phyloP scores from a whole-genome alignment of 1,139 yeast genomes.

The Geotrichum histeridarum region DNA sequence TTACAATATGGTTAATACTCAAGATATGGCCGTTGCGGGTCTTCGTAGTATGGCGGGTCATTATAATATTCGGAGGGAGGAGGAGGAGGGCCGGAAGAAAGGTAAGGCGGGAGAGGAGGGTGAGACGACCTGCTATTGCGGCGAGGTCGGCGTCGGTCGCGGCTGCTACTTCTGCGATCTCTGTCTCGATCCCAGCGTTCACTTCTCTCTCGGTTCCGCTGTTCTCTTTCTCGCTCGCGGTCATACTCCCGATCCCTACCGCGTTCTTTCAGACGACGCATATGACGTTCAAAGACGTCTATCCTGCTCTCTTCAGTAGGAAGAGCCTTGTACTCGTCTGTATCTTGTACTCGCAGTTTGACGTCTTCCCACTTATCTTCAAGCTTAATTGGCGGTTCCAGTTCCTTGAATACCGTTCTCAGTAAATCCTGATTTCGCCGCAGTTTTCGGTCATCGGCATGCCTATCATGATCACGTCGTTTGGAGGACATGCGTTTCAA shows the following conservation, averaged over 20 bases:
- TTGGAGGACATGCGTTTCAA: conserved; percentile 14
- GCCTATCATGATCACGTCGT: conserved; percentile 33
- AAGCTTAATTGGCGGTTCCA: conserved; percentile 33
- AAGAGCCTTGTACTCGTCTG: conserved; percentile 39
- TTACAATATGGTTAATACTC: conserved; percentile 24
- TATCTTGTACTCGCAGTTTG: conserved; percentile 32
- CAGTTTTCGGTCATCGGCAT: conserved; percentile 35
- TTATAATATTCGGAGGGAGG: conserved; percentile 19
- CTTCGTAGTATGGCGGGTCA: conserved; percentile 22
- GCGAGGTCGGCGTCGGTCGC: conserved; percentile 8
- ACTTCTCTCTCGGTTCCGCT: conserved; percentile 16
- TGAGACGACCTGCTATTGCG: conserved; percentile 11
- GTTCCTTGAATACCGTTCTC: conserved; percentile 36
- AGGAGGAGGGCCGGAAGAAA: conserved; percentile 3
- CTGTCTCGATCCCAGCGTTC: conserved; percentile 10
- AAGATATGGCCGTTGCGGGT: conserved; percentile 29
- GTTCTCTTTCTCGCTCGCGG: conserved; percentile 21
- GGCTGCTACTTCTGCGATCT: conserved; percentile 1
- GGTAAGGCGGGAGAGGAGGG: not conserved
- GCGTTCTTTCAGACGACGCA: conserved; percentile 31
- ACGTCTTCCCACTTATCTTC: conserved; percentile 41
- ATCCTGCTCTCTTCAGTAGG: conserved; percentile 35
- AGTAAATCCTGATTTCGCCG: conserved; percentile 41
- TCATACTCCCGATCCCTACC: conserved; percentile 26
- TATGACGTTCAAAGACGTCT: conserved; percentile 37